Base-by-base conservation (phyloP, 78 protist genomes). In the Bigelowiella natans region DNA sequence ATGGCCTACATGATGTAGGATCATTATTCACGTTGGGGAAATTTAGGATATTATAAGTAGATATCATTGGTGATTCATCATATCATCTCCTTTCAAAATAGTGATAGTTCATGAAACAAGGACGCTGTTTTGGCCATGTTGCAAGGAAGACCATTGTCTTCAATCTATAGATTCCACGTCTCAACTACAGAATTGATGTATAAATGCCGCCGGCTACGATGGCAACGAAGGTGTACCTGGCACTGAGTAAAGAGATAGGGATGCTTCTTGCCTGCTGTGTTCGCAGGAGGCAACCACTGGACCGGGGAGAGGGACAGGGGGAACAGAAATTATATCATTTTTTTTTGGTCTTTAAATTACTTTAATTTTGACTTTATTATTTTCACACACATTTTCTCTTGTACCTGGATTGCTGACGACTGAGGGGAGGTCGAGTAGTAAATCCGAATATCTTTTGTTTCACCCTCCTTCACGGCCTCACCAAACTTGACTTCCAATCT, bases 211-310 rank as follows among this genome's bases (percentile, higher is more conserved):
- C n/a, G n/a, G n/a, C n/a, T n/a, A n/a, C n/a, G n/a, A n/a, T n/a
- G n/a, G n/a, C n/a, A n/a, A n/a, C n/a, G n/a, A n/a, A n/a, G n/a
- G 36, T 7, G 86, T 36, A 85, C 88, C 88, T 85, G 91, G 18
- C 88, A 88, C 88, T 92, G 94, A 36, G 91, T 73, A 88, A 92
- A 92, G 3, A 90, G 0, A 85, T 36, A 92, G 2, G 94, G 94
- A 39, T 86, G 36, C 88, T 86, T 30, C 90, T 90, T 86, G 26
- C 94, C 94, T 31, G 91, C 91, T 7, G 93, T 91, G 39, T 51
- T 88, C 38, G 0, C 83, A 7, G 82, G 29, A 38, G 84, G 83
- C 85, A 91, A 64, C 93, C 93, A 91, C 87, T 86, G 90, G 39
- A 85, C 86, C 11, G 82, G 11, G 18, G 82, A 51, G 82, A 51